phyloP scores from a whole-genome alignment of 768 basidiomycete genomes.

The Agrocybe chaxingu region DNA sequence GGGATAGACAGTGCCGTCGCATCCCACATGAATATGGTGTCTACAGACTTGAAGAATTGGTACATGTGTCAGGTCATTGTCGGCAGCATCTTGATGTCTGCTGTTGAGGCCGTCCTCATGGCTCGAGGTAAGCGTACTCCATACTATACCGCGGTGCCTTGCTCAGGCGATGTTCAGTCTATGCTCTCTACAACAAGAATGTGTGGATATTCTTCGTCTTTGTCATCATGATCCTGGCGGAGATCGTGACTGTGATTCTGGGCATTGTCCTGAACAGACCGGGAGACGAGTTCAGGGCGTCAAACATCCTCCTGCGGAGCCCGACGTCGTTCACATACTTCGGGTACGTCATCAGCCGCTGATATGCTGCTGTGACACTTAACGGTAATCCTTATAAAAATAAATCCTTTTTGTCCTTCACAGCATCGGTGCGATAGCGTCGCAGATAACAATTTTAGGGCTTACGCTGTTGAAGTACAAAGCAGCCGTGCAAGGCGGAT shows the following conservation, averaged over 20 bases:
- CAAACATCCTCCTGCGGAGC: conserved; percentile 17
- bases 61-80: conserved; percentile 23
- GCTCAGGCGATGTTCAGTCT: conserved; percentile 18
- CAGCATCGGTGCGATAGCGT: conserved; percentile 22
- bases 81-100: conserved; percentile 21
- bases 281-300: conserved; percentile 13
- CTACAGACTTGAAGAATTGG: conserved; percentile 17
- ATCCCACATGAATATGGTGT: conserved; percentile 5
- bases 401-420: neutral
- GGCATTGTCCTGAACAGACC: conserved; percentile 20
- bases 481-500: conserved; percentile 22
- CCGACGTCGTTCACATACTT: conserved; percentile 23
- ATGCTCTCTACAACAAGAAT: conserved; percentile 31
- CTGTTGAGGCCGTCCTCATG: conserved; percentile 27
- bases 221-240: conserved; percentile 15
- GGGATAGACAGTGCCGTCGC: conserved; percentile 15
- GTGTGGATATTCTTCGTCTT: conserved; percentile 21
- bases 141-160: neutral
- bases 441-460: conserved; percentile 29
- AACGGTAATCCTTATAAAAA: neutral
- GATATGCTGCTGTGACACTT: no score
- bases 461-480: conserved; percentile 30
- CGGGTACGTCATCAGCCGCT: conserved; percentile 15
- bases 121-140: conserved; percentile 18
- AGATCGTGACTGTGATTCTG: conserved; percentile 17